Base-by-base conservation (phyloP, 176 grass and related monocot species). In the Raddia guianensis region DNA sequence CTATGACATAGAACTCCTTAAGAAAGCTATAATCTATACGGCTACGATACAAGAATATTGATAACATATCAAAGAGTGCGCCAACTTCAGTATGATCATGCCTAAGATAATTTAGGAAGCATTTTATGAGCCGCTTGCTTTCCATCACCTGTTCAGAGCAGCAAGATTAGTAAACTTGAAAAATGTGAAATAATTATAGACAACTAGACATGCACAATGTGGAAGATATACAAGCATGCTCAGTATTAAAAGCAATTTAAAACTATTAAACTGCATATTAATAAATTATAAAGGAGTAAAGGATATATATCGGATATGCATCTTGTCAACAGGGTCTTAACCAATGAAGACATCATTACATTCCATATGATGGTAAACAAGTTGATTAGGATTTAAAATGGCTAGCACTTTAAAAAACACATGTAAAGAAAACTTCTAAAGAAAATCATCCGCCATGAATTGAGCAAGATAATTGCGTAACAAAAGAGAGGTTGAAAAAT, bases 61-160 rank as follows among this genome's bases (percentile, higher is more conserved):
- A 99, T 76, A 99, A 82, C 92, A 99, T 99, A 81, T 99, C 96
- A 68, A 99, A 99, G 74, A 99, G 96, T 50, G 93, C 92, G 72
- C 90, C 89, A 82, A 99, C 90, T 87, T 99, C 96, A 62, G 79
- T 77, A 47, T 82, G 75, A 69, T 99, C 92, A 32, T 99, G 96
- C 89, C 96, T 91, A 49, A 93, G 80, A 57, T 95, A 99, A 86
- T 95, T 99, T 47, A 99, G 85, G 73, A 99, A 99, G 82, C 96
- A 95, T 91, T 99, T 99, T 57, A 95, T 92, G 40, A 99, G 90
- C 64, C 90, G 87, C 74, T 99, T 99, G 76, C 96, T 99, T 89
- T 99, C 96, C 91, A 93, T 95, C 86, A 99, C 96, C 96, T 99
- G 83, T 66, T 67, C 73, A 73, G 33, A 67, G 20, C 78, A 72